Base-by-base conservation (phyloP, 345 rosid genomes). In the Gossypium rotundifolium region DNA sequence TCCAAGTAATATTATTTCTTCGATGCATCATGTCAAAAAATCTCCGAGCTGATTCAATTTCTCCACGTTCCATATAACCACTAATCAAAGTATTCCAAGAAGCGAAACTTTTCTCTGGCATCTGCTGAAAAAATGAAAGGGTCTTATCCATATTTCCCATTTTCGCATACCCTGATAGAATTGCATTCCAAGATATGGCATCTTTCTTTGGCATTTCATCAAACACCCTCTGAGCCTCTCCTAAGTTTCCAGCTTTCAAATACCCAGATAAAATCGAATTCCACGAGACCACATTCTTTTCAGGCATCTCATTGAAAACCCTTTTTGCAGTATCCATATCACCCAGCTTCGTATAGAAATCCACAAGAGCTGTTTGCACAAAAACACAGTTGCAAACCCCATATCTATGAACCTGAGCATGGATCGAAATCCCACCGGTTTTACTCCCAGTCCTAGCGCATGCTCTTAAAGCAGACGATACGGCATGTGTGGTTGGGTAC, bases 51-150 rank as follows among this genome's bases (percentile, higher is more conserved):
- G 81, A 74, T 58, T 83, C 76, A 53, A 83, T 69, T 27, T 77
- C 72, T 33, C 88, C 78, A 14, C 79, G 75, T 40, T 81, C 89
- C 18, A 85, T 84, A 52, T 79, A 88, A 54, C 89, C 96, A 22
- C 89, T 85, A 1, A 90, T 86, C 81, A 89, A 71, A 40, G 90
- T 77, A 84, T 90, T 89, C 93, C 96, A 90, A 60, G 98, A 88
- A 23, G 89, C 78, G 57, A 75, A 76, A 74, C 86, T 88, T 77
- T 78, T 88, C 79, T 80, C 82, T 2, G 93, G 90, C 90, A 89
- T 92, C 25, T 42, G 72, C 60, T 66, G 76, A 80, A 89, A 93
- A 81, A 93, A 80, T 66, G 76, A 71, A 27, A 70, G 51, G 1
- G 89, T 88, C 42, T 33, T 64, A 38, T 74, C 78, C 88, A 90